phyloP scores from a whole-genome alignment of 768 basidiomycete species.

The Boletus reticuloceps region DNA sequence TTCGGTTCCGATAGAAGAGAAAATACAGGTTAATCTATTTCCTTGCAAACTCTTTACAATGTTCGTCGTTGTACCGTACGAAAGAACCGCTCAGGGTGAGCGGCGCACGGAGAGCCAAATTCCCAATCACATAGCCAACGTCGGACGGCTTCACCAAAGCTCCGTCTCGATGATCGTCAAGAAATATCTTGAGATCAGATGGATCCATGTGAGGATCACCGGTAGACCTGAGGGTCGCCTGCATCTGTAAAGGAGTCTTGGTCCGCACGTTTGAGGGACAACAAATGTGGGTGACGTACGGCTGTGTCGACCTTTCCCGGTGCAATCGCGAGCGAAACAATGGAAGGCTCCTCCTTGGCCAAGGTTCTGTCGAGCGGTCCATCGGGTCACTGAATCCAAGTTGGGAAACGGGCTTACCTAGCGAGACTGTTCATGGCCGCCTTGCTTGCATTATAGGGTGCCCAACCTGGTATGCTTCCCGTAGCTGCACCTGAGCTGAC shows the following conservation, averaged over 20 bases:
- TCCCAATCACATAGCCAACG: constrained; percentile 76
- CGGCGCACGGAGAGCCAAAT: constrained; percentile 64
- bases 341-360: constrained; percentile 75
- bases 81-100: constrained; percentile 70
- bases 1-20: constrained; percentile 15
- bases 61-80: constrained; percentile 75
- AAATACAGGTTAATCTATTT: constrained; percentile 13
- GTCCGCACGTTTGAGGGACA: background rate
- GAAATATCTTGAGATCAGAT: constrained; percentile 55
- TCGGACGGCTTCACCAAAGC: constrained; percentile 73
- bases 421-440: constrained; percentile 88
- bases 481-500: constrained; percentile 85
- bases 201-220: constrained; percentile 54
- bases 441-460: constrained; percentile 78
- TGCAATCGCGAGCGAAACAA: constrained; percentile 73
- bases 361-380: constrained; percentile 55
- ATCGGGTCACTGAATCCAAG: constrained; percentile 4
- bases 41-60: constrained; percentile 55
- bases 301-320: constrained; percentile 87
- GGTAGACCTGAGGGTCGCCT: constrained; percentile 49
- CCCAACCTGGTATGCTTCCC: constrained; percentile 69
- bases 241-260: constrained; percentile 56
- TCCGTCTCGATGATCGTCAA: constrained; percentile 57
- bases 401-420: constrained; percentile 44
- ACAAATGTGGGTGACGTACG: constrained; percentile 40